Percentiles rank a stretch among this genome's conserved stretches.
Evolutionary conservation across 2,329 filamentous ascomycete species (phyloP).

Genomic region (Calonectria honghensis): DNA sequence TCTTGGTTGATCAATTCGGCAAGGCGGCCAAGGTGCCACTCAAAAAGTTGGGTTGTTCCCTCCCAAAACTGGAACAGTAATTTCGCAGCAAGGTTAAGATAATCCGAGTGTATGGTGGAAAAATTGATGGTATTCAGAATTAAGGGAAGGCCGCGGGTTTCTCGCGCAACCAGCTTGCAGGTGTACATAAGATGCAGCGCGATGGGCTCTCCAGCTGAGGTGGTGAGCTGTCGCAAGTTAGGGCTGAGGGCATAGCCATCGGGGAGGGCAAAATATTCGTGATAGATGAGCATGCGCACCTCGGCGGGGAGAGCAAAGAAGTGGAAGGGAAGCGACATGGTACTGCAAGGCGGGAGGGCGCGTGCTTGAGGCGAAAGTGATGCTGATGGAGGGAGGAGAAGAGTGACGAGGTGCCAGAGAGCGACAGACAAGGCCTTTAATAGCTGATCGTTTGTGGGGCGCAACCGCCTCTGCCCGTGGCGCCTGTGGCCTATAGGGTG

Average conservation of each 20-base stretch:
- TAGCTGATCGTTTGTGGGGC: not conserved
- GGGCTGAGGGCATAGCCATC: conserved; percentile 40
- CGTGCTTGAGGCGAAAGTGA: too few relatives aligned
- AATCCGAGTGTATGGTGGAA: conserved; percentile 37
- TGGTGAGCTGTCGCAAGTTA: conserved; percentile 33
- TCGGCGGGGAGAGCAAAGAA: conserved; percentile 38
- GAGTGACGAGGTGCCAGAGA: not conserved
- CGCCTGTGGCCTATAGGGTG: too few relatives aligned
- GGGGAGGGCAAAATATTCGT: conserved; percentile 36
- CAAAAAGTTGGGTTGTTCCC: too few relatives aligned
- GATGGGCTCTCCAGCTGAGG: conserved; percentile 31
- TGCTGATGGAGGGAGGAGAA: not conserved
- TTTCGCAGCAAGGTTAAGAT: not conserved
- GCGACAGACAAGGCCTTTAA: not conserved
- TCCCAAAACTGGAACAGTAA: not conserved
- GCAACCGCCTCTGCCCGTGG: not conserved
- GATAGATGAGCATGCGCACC: conserved; percentile 43
- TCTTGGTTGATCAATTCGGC: not conserved
- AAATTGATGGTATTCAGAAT: conserved; percentile 38
- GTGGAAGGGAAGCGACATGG: conserved; percentile 26
- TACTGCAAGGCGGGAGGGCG: too few relatives aligned
- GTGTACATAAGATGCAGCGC: conserved; percentile 45
- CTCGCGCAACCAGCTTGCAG: conserved; percentile 38
- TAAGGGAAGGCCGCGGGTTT: conserved; percentile 27
- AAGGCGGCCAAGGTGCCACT: not conserved